These are phyloP conservation scores for Yamadazyma epiphylla DNA, from an alignment of 1,139 yeast genomes.

Conservation along the genomic window DNA sequence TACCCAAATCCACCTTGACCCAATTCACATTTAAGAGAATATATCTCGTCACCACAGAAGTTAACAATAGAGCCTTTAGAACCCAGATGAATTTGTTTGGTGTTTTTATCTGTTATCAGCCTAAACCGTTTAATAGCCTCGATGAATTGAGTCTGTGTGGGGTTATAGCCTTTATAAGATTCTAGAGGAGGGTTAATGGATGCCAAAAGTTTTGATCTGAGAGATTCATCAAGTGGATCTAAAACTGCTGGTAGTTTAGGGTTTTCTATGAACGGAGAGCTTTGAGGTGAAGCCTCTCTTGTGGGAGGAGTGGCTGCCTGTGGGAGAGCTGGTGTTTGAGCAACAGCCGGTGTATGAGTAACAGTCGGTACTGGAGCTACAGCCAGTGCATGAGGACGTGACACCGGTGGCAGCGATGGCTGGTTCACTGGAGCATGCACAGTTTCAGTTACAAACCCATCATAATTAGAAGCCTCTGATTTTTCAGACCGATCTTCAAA, in stretches of 20 bases:
- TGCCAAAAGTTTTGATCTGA: slow-evolving; percentile 22
- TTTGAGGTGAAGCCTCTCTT: slow-evolving; percentile 22
- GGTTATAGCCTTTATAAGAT: slow-evolving; percentile 26
- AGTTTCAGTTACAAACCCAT: slow-evolving; percentile 54
- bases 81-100: slow-evolving; percentile 33
- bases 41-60: slow-evolving; percentile 48
- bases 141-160: slow-evolving; percentile 11
- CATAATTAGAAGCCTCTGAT: slow-evolving; percentile 33
- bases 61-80: slow-evolving; percentile 42
- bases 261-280: slow-evolving; percentile 48
- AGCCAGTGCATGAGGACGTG: not conserved
- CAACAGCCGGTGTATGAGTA: slow-evolving; percentile 1
- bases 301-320: slow-evolving; percentile 29
- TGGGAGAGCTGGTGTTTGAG: slow-evolving; percentile 4
- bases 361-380: slow-evolving; percentile 5
- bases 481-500: slow-evolving; percentile 9
- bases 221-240: slow-evolving; percentile 27
- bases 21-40: slow-evolving; percentile 55
- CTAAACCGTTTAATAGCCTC: slow-evolving; percentile 28
- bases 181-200: slow-evolving; percentile 22
- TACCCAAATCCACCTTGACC: slow-evolving; percentile 83
- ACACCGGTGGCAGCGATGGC: slow-evolving; percentile 3
- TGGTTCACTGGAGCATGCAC: slow-evolving; percentile 15
- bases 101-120: slow-evolving; percentile 31
- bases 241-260: slow-evolving; percentile 6